Base-by-base conservation (phyloP, 176 grass and related monocot species). In the Elymus sibiricus region DNA sequence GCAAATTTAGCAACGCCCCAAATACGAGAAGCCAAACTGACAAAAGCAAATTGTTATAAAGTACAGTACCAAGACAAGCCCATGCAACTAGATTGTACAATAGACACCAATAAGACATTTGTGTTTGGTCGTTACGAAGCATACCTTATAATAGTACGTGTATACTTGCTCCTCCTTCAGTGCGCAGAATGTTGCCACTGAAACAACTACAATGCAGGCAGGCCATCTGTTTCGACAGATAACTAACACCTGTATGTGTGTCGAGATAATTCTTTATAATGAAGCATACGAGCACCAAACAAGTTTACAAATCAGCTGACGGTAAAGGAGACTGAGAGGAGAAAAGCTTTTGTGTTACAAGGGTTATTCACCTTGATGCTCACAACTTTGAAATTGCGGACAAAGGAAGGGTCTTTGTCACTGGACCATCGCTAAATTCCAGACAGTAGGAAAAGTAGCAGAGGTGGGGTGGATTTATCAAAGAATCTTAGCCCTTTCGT, bases 401-500 rank as follows among this genome's bases (percentile, higher is more conserved):
- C 86, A 81, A 64, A 90, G 79, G 75, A 82, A 80, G 64, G 59
- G 88, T 85, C 84, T 72, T 24, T 90, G 37, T 87, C 83, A 81
- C 70, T 74, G 86, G 81, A 55, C 68, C 79, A 92, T 66, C 43
- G 74, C 88, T 86, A 84, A 74, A 87, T 76, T 92, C 70, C 7
- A 14, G 72, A 87, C 77, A 87, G 76, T 42, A 91, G n/a, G 27
- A 83, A 93, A 83, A 46, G 39, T 47, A 83, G 46, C 78, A 89
- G 38, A 88, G 43, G 78, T 25, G 15, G 21, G 78, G 32, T 83
- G 66, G 51, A 81, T 62, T 68, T 77, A 74, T 28, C 26, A 91
- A 95, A 95, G 89, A 84, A 93, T 86, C 29, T 73, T 87, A 83
- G 58, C 76, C 81, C 77, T 40, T 94, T 86, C 74, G 74, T 72